Conservation (phyloP, 371 early-diverging fungal genomes). For the Mucor racemosus region DNA sequence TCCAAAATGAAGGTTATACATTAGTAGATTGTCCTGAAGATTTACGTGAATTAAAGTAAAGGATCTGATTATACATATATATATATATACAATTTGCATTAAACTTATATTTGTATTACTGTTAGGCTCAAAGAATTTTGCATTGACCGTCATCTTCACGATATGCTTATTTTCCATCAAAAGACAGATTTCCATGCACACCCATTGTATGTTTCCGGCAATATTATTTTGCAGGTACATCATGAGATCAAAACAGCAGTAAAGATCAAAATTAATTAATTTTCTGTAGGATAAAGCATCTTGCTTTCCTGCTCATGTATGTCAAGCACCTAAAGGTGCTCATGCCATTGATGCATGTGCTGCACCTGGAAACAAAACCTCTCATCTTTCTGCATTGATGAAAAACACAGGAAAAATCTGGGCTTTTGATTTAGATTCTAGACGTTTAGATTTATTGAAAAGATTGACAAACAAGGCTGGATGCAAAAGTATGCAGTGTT, state of each 20-base stretch:
- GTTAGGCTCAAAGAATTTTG: slow-evolving; percentile 47
- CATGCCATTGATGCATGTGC: slow-evolving; percentile 97
- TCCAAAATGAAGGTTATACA: slow-evolving; percentile 66
- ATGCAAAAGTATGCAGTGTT: slow-evolving; percentile 73
- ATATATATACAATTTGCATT: too few relatives aligned
- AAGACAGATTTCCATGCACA: slow-evolving; percentile 85
- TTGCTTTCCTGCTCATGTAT: slow-evolving; percentile 95
- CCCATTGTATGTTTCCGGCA: slow-evolving; percentile 71
- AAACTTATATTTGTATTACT: neutral
- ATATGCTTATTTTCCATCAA: slow-evolving; percentile 86
- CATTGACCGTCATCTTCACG: slow-evolving; percentile 76
- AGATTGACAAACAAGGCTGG: slow-evolving; percentile 77
- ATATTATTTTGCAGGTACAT: slow-evolving; percentile 82
- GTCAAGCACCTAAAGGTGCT: slow-evolving; percentile 72
- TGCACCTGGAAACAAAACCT: slow-evolving; percentile 99
- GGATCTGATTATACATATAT: neutral
- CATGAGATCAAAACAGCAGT: neutral
- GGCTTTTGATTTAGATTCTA: slow-evolving; percentile 90
- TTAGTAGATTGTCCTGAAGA: slow-evolving; percentile 46
- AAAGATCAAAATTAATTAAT: neutral
- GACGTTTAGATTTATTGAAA: slow-evolving; percentile 81
- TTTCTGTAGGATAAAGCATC: slow-evolving; percentile 85
- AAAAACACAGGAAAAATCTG: slow-evolving; percentile 85
- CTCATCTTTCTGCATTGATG: slow-evolving; percentile 89
- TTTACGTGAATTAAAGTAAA: slow-evolving; percentile 42